Percentiles rank a stretch among this genome's conserved stretches.
phyloP scores from a whole-genome alignment of 345 rosid genomes.

The Nephelium lappaceum region DNA sequence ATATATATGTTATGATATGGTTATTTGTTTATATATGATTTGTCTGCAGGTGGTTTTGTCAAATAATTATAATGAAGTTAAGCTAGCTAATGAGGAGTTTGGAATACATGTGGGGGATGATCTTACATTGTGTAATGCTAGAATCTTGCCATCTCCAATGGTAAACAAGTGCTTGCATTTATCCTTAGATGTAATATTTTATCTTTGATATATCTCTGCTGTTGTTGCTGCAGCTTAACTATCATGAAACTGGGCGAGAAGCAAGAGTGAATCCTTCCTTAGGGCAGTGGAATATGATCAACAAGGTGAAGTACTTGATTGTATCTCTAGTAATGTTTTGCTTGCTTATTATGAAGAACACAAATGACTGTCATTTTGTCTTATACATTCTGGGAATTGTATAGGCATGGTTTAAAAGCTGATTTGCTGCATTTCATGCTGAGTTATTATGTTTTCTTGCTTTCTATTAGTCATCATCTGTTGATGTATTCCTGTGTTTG shows the following conservation, averaged over 20 bases:
- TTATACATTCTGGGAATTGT: not conserved
- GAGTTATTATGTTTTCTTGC: not conserved
- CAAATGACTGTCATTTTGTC: not conserved
- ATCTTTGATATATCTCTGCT: not conserved
- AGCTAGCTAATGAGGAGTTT: conserved; percentile 48
- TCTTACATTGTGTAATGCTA: conserved; percentile 52
- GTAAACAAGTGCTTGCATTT: conserved; percentile 29
- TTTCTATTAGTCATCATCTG: not conserved
- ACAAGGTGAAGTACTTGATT: conserved; percentile 46
- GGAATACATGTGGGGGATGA: conserved; percentile 51
- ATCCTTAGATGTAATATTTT: conserved; percentile 32
- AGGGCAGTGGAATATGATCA: conserved; percentile 84
- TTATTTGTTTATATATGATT: not conserved
- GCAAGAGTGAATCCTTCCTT: conserved; percentile 42
- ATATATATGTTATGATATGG: not conserved
- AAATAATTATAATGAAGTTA: conserved; percentile 16
- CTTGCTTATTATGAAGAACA: not conserved
- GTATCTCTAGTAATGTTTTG: conserved; percentile 35
- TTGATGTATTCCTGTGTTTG: not conserved
- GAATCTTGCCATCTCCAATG: conserved; percentile 69
- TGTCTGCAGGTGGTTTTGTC: conserved; percentile 37
- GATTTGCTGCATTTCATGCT: not conserved
- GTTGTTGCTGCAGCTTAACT: conserved; percentile 70
- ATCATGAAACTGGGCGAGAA: conserved; percentile 58
- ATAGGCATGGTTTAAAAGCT: not conserved